phyloP scores from a whole-genome alignment of 2,329 filamentous ascomycete species.

The Chaetomium strumarium region DNA sequence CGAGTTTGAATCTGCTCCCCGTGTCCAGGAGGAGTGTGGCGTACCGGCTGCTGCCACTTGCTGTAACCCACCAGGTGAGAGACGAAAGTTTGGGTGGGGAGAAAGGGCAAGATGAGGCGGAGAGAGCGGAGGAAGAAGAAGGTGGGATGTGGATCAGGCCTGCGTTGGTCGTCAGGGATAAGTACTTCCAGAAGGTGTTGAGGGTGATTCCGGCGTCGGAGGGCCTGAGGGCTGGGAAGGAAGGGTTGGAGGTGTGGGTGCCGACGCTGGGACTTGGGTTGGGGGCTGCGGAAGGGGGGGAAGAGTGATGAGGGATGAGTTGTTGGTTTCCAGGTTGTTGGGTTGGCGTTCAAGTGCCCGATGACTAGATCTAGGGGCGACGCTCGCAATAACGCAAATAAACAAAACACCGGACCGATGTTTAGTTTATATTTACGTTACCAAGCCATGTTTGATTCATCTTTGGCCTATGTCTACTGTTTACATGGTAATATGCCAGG shows the following conservation, averaged over 20 bases:
- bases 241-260: slow-evolving; percentile 59
- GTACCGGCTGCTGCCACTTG: slow-evolving; percentile 67
- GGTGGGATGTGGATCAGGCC: slow-evolving; percentile 67
- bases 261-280: slow-evolving; percentile 33
- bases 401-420: too few species aligned
- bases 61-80: slow-evolving; percentile 37
- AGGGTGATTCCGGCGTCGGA: slow-evolving; percentile 69
- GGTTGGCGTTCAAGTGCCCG: neutral
- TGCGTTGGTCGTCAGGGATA: slow-evolving; percentile 72
- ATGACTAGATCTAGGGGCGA: neutral
- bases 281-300: neutral
- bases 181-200: slow-evolving; percentile 88
- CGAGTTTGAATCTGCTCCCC: slow-evolving; percentile 74
- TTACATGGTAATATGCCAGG: too few species aligned
- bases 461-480: too few species aligned
- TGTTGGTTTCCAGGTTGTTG: neutral
- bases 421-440: too few species aligned
- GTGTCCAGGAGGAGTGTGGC: slow-evolving; percentile 67
- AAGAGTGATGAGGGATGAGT: neutral
- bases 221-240: slow-evolving; percentile 67
- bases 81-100: slow-evolving; percentile 50
- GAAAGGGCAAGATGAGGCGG: neutral
- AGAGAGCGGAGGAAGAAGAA: slow-evolving; percentile 49
- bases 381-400: too few species aligned
- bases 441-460: too few species aligned